These are phyloP conservation scores for Lolium rigidum DNA, from an alignment of 176 grass and related monocot species.

Conservation along the genomic window DNA sequence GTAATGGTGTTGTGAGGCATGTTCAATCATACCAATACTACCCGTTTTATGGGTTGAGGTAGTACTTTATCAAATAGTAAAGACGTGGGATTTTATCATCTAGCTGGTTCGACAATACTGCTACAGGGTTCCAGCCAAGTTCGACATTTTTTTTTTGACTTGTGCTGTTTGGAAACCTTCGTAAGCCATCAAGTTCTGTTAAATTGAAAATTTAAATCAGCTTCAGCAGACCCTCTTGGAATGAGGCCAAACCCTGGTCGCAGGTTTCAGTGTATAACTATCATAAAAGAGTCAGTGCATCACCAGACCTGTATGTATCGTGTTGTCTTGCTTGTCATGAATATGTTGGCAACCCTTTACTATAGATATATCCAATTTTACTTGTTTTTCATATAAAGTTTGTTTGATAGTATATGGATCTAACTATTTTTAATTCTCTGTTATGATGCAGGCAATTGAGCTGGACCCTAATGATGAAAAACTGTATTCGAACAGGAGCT, in stretches of 20 bases:
- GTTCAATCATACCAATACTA: neutral
- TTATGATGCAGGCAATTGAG: constrained; percentile 33
- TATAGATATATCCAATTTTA: constrained; percentile 10
- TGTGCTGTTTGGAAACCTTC: constrained; percentile 18
- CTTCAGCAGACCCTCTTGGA: constrained; percentile 4
- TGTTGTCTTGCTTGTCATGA: constrained; percentile 3
- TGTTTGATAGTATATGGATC: neutral
- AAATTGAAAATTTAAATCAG: constrained; percentile 24
- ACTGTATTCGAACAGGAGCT: no score
- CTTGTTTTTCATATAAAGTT: neutral
- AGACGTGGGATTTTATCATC: neutral
- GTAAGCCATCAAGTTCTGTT: neutral
- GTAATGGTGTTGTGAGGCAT: constrained; percentile 10
- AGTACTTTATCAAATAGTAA: neutral
- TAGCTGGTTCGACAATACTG: constrained; percentile 17
- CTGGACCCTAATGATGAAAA: constrained; percentile 16
- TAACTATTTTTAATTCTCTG: neutral
- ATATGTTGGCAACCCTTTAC: neutral
- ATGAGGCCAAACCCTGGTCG: neutral
- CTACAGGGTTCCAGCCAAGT: neutral
- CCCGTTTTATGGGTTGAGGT: neutral
- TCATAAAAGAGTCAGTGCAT: neutral
- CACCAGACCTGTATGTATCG: constrained; percentile 9
- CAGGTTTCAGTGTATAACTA: neutral
- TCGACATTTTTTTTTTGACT: neutral